Conservation (phyloP, 192 early-diverging fungal species). For the Coemansia sp. region DNA sequence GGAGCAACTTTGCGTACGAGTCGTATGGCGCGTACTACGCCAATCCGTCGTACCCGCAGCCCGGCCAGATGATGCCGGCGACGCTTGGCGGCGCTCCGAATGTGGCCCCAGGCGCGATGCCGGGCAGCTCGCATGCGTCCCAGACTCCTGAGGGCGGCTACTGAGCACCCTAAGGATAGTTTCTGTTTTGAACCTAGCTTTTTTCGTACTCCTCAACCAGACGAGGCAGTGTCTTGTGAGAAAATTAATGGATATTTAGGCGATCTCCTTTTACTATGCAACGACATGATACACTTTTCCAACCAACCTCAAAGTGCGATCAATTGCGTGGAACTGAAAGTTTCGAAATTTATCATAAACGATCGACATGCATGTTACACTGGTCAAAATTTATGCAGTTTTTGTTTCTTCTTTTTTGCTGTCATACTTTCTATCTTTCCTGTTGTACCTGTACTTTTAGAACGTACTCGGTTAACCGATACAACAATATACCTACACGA, state of each 20-base stretch:
- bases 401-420: slow-evolving; percentile 4
- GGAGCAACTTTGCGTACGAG: slow-evolving; percentile 46
- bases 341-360: neutral
- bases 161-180: neutral
- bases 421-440: neutral
- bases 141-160: slow-evolving; percentile 31
- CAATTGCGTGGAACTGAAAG: neutral
- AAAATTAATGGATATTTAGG: neutral
- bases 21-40: slow-evolving; percentile 44
- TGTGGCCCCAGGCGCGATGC: slow-evolving; percentile 1
- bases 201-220: neutral
- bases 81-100: slow-evolving; percentile 9
- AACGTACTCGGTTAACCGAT: neutral
- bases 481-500: neutral
- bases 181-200: neutral
- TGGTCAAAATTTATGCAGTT: neutral
- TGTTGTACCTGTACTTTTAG: neutral
- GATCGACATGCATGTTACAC: slow-evolving; percentile 4
- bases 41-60: slow-evolving; percentile 47
- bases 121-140: slow-evolving; percentile 2
- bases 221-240: neutral
- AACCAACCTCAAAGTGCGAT: neutral
- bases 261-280: neutral
- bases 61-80: slow-evolving; percentile 41
- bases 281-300: neutral